These are phyloP conservation scores for Penicillium ucsense DNA, from an alignment of 495 filamentous ascomycete species.

Conservation along the genomic window DNA sequence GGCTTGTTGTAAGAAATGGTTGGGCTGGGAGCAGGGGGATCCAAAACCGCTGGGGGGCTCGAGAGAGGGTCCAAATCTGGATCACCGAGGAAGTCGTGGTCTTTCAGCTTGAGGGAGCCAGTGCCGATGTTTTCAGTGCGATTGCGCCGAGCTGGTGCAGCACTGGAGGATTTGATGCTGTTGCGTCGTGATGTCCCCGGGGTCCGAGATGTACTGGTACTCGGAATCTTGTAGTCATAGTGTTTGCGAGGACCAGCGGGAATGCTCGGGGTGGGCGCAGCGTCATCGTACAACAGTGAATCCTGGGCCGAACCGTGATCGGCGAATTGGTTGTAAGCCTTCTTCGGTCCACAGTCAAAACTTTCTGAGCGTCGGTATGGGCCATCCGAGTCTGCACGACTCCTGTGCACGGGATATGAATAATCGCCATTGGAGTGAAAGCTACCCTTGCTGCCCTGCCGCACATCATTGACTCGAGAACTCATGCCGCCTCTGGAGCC, in stretches of 20 bases:
- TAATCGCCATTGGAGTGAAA: constrained; percentile 56
- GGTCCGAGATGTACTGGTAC: constrained; percentile 35
- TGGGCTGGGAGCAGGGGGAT: constrained; percentile 41
- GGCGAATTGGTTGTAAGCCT: constrained; percentile 21
- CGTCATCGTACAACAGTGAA: constrained; percentile 50
- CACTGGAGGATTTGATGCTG: constrained; percentile 54
- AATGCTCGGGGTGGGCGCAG: constrained; percentile 81
- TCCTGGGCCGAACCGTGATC: constrained; percentile 16
- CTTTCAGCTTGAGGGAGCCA: constrained; percentile 20
- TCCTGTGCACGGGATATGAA: constrained; percentile 32
- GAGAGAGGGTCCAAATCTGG: constrained; percentile 26
- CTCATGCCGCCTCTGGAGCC: constrained; percentile 17
- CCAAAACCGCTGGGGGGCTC: constrained; percentile 21
- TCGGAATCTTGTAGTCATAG: constrained; percentile 30
- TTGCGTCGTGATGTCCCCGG: constrained; percentile 43
- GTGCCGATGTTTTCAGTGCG: constrained; percentile 34
- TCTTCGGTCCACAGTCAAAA: constrained; percentile 55
- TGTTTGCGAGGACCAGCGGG: constrained; percentile 63
- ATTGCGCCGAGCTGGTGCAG: constrained; percentile 22
- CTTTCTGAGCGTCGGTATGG: constrained; percentile 59
- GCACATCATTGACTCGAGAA: constrained; percentile 22
- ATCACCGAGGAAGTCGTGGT: constrained; percentile 18
- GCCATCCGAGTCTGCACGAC: constrained; percentile 46
- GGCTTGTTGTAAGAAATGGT: constrained; percentile 45
- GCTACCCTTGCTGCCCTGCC: constrained; percentile 66